Evolutionary conservation across 768 basidiomycete genomes (phyloP).

Genomic region (Sporobolomyces phaffii): DNA sequence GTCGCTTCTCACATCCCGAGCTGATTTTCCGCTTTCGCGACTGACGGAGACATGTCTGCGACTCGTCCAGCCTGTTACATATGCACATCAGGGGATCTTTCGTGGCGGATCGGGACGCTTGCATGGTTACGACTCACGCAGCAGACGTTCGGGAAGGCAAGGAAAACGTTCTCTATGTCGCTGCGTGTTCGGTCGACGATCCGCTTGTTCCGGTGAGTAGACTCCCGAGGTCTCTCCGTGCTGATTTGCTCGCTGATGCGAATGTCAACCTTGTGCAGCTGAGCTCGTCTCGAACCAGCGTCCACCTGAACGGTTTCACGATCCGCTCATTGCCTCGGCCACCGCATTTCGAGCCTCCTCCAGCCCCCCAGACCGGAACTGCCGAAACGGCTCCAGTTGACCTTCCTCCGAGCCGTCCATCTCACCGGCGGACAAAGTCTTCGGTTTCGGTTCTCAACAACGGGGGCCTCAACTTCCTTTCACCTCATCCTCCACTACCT

Average conservation of each 20-base stretch:
- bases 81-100: constrained; percentile 3
- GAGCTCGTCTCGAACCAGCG: neutral
- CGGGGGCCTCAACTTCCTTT: neutral
- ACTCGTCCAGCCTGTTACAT: constrained; percentile 1
- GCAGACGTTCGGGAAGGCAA: neutral
- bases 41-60: too few species aligned
- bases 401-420: constrained; percentile 7
- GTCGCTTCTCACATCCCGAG: neutral
- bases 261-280: neutral
- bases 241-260: too few species aligned
- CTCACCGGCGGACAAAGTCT: constrained; percentile 29
- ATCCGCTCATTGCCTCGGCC: constrained; percentile 19
- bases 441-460: constrained; percentile 5
- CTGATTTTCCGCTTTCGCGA: too few species aligned
- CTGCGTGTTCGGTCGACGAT: constrained; percentile 16
- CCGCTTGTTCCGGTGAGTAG: constrained; percentile 23
- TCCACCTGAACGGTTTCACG: constrained; percentile 23
- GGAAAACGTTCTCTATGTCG: constrained; percentile 15
- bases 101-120: constrained; percentile 22
- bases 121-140: neutral
- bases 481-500: neutral
- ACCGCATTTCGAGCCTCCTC: constrained; percentile 26
- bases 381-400: neutral
- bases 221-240: neutral
- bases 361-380: neutral